A percentile compares a stretch with the other conserved stretches of the same genome.
Conservation (phyloP, 192 early-diverging fungal genomes). For the Entomortierella parvispora region DNA sequence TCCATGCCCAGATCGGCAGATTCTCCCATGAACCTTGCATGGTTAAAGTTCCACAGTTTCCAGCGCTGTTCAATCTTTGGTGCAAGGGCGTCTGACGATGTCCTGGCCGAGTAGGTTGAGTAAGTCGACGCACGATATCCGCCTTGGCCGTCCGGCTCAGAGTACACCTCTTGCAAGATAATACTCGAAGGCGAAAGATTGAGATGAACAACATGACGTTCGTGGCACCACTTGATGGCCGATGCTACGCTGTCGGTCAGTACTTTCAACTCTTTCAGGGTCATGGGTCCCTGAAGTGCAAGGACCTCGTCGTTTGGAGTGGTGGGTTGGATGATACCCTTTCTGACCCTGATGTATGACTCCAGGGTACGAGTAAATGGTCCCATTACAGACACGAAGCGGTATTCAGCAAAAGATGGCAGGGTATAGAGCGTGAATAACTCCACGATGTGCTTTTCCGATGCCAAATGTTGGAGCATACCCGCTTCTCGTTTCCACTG, state of each 20-base stretch:
- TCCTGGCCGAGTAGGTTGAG: slow-evolving; percentile 20
- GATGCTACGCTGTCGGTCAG: slow-evolving; percentile 38
- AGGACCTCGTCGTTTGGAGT: not conserved
- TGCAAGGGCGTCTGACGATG: not conserved
- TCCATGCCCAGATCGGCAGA: slow-evolving; percentile 36
- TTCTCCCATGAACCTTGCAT: slow-evolving; percentile 36
- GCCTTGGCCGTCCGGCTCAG: slow-evolving; percentile 43
- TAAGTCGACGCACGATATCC: slow-evolving; percentile 31
- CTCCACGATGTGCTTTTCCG: slow-evolving; percentile 31
- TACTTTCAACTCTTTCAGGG: slow-evolving; percentile 24
- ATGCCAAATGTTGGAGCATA: slow-evolving; percentile 42
- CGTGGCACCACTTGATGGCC: slow-evolving; percentile 47
- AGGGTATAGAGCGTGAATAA: slow-evolving; percentile 32
- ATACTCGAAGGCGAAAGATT: slow-evolving; percentile 32
- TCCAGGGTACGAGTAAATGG: slow-evolving; percentile 40
- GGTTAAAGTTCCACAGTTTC: slow-evolving; percentile 50
- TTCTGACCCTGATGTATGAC: slow-evolving; percentile 37
- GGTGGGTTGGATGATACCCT: not conserved
- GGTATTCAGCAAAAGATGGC: slow-evolving; percentile 35
- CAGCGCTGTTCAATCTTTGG: slow-evolving; percentile 30
- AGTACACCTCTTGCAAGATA: slow-evolving; percentile 43
- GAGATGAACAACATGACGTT: slow-evolving; percentile 39
- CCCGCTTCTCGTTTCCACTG: slow-evolving; percentile 54
- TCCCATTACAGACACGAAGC: slow-evolving; percentile 46
- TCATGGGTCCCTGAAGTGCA: slow-evolving; percentile 17